A percentile compares a stretch with the other conserved stretches of the same genome.
Conservation (phyloP, 2,329 filamentous ascomycete genomes). For the Aurifilum marmelostoma region DNA sequence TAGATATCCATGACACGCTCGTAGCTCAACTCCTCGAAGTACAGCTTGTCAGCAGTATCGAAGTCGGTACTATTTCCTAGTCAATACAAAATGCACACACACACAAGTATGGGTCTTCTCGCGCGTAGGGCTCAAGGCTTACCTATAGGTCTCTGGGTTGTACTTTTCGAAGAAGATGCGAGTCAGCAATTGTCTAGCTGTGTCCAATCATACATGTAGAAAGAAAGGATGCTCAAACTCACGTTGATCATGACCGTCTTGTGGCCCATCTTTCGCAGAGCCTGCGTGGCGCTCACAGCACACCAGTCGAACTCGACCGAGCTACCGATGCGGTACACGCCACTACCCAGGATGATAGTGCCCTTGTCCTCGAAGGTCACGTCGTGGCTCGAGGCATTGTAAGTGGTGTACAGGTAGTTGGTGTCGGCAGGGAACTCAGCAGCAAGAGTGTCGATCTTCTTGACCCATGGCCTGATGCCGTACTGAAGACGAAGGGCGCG, state of each 20-base stretch:
- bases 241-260: slow-evolving; percentile 98
- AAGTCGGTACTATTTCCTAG: slow-evolving; percentile 66
- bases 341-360: slow-evolving; percentile 85
- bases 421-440: slow-evolving; percentile 95
- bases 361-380: slow-evolving; percentile 93
- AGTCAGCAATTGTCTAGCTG: neutral
- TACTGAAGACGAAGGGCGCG: slow-evolving; percentile 83
- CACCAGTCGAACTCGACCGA: slow-evolving; percentile 99
- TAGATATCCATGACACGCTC: slow-evolving; percentile 99
- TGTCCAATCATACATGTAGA: neutral
- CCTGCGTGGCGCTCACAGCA: slow-evolving; percentile 85
- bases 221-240: slow-evolving; percentile 36
- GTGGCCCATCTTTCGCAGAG: slow-evolving; percentile 83
- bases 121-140: neutral
- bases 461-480: slow-evolving; percentile 92
- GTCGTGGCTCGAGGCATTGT: slow-evolving; percentile 93
- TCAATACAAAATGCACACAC: neutral
- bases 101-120: neutral
- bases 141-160: slow-evolving; percentile 76
- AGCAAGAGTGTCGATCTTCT: slow-evolving; percentile 96
- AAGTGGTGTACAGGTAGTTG: slow-evolving; percentile 97
- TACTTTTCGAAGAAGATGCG: slow-evolving; percentile 45
- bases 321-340: slow-evolving; percentile 96
- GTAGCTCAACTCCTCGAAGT: slow-evolving; percentile 96
- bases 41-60: slow-evolving; percentile 86